Conservation (phyloP, 352 stramenopile species). For the Globisporangium paroecandrum region DNA sequence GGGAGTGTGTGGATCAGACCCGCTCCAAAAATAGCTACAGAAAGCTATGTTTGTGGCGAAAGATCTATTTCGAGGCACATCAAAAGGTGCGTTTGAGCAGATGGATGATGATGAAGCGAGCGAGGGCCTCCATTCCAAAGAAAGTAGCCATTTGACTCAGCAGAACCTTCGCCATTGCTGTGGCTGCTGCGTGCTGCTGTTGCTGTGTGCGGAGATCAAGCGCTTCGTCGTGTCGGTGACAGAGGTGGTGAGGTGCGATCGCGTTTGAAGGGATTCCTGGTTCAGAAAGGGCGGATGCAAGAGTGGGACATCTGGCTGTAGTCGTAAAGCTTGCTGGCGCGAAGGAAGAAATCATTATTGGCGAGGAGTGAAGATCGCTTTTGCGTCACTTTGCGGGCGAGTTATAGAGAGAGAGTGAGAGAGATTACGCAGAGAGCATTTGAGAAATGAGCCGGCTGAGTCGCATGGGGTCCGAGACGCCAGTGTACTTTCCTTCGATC, state of each 20-base stretch:
- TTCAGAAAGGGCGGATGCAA: neutral
- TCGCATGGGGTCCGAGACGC: constrained; percentile 33
- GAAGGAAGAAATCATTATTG: neutral
- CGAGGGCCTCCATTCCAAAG: neutral
- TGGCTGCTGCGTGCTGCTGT: neutral
- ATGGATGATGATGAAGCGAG: neutral
- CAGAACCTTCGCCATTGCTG: neutral
- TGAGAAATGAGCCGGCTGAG: constrained; percentile 32
- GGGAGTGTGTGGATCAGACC: neutral
- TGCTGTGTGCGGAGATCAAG: neutral
- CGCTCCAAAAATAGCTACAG: neutral
- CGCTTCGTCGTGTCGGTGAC: neutral
- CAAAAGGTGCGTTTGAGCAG: neutral
- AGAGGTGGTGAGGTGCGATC: neutral
- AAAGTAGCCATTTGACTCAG: neutral
- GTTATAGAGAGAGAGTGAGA: neutral
- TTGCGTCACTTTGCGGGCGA: neutral
- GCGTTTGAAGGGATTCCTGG: neutral
- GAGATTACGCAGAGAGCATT: neutral
- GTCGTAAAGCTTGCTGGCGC: neutral
- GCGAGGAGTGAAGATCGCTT: neutral
- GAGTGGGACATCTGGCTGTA: neutral
- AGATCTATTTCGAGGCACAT: neutral
- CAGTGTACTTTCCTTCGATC: constrained; percentile 56
- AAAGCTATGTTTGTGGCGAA: neutral